Conservation (phyloP, 148 eudicot genomes). For the Rhododendron vialii region DNA sequence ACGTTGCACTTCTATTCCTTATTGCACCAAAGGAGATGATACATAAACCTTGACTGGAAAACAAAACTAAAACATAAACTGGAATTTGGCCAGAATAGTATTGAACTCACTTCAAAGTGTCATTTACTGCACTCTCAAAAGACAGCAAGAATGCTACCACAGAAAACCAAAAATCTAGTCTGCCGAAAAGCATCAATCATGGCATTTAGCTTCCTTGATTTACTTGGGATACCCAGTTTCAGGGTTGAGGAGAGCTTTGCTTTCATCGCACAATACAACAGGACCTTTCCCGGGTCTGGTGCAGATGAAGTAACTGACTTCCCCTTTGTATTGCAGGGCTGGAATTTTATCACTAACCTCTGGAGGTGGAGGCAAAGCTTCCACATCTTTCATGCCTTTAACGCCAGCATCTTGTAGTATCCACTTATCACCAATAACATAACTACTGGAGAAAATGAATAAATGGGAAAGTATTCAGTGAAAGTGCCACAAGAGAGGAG, state of each 20-base stretch:
- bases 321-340: conserved; percentile 57
- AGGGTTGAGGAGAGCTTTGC: conserved; percentile 64
- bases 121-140: background rate
- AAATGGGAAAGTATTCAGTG: background rate
- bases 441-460: conserved; percentile 35
- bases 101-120: background rate
- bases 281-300: conserved; percentile 93
- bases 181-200: background rate
- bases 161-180: background rate
- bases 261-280: conserved; percentile 55
- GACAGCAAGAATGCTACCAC: background rate
- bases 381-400: conserved; percentile 55
- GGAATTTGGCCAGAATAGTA: background rate
- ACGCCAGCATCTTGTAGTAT: conserved; percentile 80
- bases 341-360: conserved; percentile 43
- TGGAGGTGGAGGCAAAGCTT: conserved; percentile 62
- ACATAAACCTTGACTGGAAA: background rate
- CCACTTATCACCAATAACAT: conserved; percentile 76
- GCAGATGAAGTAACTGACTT: conserved; percentile 85
- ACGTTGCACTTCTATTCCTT: background rate
- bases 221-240: conserved; percentile 82
- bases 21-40: background rate
- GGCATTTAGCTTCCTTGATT: conserved; percentile 14
- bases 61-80: background rate
- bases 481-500: background rate